Evolutionary conservation across 78 protist species (phyloP).

Genomic region (Emiliania huxleyi): DNA sequence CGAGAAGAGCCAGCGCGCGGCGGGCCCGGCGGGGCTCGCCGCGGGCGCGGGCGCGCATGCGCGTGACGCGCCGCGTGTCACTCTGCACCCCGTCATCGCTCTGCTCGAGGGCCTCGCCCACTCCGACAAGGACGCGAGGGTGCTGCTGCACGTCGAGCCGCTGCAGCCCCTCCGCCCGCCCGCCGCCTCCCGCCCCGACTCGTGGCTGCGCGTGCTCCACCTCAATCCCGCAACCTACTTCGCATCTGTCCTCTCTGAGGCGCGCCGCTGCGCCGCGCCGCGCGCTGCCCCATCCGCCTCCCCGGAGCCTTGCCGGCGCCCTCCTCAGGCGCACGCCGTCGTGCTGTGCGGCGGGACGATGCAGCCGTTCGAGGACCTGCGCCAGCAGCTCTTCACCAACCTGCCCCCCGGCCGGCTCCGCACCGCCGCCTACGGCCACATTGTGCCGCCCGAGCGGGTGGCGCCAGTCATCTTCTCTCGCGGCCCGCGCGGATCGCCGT

Average conservation of each 20-base stretch:
- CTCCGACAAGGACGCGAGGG: conserved; percentile 30
- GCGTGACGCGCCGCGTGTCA: not conserved
- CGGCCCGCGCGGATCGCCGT: conserved; percentile 30
- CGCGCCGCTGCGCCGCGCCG: no score
- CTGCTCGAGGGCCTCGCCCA: conserved; percentile 39
- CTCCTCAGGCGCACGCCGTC: conserved; percentile 54
- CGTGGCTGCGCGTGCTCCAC: not conserved
- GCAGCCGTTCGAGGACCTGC: conserved; percentile 49
- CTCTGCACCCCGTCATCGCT: not conserved
- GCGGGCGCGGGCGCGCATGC: not conserved
- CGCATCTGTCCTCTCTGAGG: not conserved
- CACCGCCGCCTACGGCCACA: conserved; percentile 67
- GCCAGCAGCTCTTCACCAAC: not conserved
- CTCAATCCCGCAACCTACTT: conserved; percentile 37
- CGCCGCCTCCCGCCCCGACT: not conserved
- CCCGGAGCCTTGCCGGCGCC: no score
- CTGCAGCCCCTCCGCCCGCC: not conserved
- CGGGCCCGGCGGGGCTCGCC: no score
- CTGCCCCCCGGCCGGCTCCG: not conserved
- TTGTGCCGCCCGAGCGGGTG: conserved; percentile 59
- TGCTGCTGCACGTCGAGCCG: conserved; percentile 3
- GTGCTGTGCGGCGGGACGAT: conserved; percentile 80
- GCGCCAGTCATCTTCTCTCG: not conserved
- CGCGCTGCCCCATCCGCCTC: no score
- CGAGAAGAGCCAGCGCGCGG: no score